Base-by-base conservation (phyloP, 2,329 filamentous ascomycete species). In the Mollisia scopiformis region DNA sequence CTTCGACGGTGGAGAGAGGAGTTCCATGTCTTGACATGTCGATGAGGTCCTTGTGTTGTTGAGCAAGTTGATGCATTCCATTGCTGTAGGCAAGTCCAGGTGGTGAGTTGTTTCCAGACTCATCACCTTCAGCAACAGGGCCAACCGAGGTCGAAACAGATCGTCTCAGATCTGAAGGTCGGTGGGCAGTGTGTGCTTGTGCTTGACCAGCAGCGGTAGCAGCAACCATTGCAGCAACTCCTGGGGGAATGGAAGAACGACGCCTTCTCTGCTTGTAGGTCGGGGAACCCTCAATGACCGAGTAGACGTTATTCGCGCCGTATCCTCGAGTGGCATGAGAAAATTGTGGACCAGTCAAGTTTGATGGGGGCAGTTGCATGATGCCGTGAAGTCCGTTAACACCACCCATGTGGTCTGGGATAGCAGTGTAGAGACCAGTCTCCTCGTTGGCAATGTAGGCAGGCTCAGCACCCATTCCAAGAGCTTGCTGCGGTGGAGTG, bases 371-470 rank as follows among this genome's bases (percentile, higher is more conserved):
- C 49, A 97, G 83, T 75, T 96, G 92, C 79, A 97, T 93, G 84
- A 98, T 90, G 57, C 91, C 89, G 74, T 94, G 92, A 73, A 96
- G 88, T 14, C 86, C 86, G 67, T 88, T 87, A 66, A 92, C 88
- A 61, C 88, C 83, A 62, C 79, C 80, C 68, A 91, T 83, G 73
- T 96, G 88, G 72, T 98, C 94, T 11, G 94, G 93, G 69, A 98
- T 96, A 47, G 92, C 93, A 56, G 93, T 94, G 83, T 97, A 98
- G 51, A 98, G 84, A 61, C 93, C 93, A 49, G 94, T 97, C 76
- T 98, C 95, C 79, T 99, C 95, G 75, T 97, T 97, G 64, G 94
- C 92, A 75, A 99, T 97, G 80, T 98, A 99, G 10, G 95, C 92
- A 10, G 95, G 93, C 80, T 99, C 95, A 41, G 89, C 84, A 62